phyloP scores from a whole-genome alignment of 2,329 filamentous ascomycete species.

The Cephalotrichum gorgonifer region DNA sequence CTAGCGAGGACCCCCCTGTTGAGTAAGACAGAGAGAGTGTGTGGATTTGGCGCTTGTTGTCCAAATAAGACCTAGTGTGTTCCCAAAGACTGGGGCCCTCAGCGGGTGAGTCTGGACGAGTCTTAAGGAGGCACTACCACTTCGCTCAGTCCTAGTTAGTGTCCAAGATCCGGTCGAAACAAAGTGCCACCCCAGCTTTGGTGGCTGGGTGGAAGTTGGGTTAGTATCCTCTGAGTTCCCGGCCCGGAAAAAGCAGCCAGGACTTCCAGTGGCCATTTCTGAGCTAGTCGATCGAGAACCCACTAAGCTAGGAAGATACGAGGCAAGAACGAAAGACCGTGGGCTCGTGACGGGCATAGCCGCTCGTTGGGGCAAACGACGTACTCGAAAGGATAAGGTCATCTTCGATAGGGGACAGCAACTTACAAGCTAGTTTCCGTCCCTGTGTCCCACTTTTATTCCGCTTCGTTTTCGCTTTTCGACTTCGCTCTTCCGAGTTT shows the following conservation, averaged over 20 bases:
- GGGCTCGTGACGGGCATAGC: not conserved
- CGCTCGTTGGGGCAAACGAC: not conserved
- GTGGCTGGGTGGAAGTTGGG: not conserved
- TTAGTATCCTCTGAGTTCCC: not conserved
- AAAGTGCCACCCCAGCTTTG: not conserved
- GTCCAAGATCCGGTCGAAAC: not conserved
- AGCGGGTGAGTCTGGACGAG: not conserved
- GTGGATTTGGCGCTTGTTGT: conserved; percentile 2
- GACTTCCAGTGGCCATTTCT: not conserved
- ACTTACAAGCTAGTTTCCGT: not conserved
- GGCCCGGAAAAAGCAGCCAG: not conserved
- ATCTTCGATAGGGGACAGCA: not conserved
- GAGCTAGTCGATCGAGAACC: not conserved
- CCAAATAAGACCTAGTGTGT: conserved; percentile 5
- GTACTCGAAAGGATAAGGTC: not conserved
- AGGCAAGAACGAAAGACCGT: not conserved
- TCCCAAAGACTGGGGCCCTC: conserved; percentile 1
- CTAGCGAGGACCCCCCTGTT: conserved; percentile 3
- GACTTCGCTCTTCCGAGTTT: not conserved
- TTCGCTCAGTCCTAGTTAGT: not conserved
- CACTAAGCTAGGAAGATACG: not conserved
- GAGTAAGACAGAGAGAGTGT: conserved; percentile 4
- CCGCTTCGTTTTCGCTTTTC: not conserved
- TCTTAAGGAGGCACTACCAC: not conserved
- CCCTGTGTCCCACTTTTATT: not conserved